phyloP scores from a whole-genome alignment of 129 eudicot species.

The Silybum marianum region DNA sequence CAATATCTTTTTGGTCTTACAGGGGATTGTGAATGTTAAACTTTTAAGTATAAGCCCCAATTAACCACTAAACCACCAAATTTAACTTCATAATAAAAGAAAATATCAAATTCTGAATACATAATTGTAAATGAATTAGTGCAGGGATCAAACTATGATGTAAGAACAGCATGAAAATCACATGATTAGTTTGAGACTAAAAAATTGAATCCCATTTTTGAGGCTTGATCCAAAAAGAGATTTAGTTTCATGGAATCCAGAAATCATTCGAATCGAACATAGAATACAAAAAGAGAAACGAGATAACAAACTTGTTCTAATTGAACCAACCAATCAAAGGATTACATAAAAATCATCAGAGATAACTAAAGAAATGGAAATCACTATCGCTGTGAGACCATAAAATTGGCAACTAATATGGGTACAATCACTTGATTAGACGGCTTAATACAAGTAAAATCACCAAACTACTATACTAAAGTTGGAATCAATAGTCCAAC shows the following conservation, averaged over 20 bases:
- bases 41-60: neutral
- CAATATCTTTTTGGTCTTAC: slow-evolving; percentile 8
- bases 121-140: neutral
- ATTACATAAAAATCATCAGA: neutral
- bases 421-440: neutral
- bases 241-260: slow-evolving; percentile 18
- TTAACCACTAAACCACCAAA: slow-evolving; percentile 6
- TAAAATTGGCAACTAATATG: slow-evolving; percentile 2
- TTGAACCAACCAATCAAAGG: neutral
- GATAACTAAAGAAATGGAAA: neutral
- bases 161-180: slow-evolving; percentile 2
- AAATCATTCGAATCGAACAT: slow-evolving; percentile 8
- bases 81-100: neutral
- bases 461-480: neutral
- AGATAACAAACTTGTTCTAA: neutral
- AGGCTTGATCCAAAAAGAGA: neutral
- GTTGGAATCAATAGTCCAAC: neutral
- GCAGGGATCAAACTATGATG: slow-evolving; percentile 2
- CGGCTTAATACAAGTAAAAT: slow-evolving; percentile 5
- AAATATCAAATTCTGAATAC: neutral
- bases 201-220: neutral
- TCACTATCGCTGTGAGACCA: neutral
- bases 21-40: neutral
- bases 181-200: neutral
- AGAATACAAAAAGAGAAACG: neutral